phyloP scores from a whole-genome alignment of 306 rosid genomes.

The Echinosophora koreensis region DNA sequence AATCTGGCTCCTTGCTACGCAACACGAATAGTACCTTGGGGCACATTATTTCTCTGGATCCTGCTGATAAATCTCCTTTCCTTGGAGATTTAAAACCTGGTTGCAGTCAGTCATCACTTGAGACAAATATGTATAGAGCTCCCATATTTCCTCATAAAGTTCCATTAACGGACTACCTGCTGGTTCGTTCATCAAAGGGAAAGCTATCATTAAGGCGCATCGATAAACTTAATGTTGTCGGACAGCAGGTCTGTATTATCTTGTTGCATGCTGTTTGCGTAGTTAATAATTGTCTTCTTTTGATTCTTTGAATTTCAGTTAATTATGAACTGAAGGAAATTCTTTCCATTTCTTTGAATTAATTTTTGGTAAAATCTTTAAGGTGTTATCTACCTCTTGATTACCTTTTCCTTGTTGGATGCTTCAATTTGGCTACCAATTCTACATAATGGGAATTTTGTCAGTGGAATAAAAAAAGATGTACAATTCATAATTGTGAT shows the following conservation, averaged over 20 bases:
- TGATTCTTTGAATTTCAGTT: slow-evolving; percentile 20
- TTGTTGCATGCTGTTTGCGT: slow-evolving; percentile 11
- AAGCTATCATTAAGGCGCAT: slow-evolving; percentile 89
- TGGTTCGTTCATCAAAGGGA: slow-evolving; percentile 96
- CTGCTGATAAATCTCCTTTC: slow-evolving; percentile 96
- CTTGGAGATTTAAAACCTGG: slow-evolving; percentile 93
- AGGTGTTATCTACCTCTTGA: slow-evolving; percentile 21
- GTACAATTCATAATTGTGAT: neutral
- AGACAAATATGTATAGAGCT: slow-evolving; percentile 97
- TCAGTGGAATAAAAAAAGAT: neutral
- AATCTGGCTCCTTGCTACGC: slow-evolving; percentile 77
- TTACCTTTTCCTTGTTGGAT: slow-evolving; percentile 30
- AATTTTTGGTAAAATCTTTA: slow-evolving; percentile 13
- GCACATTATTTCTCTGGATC: slow-evolving; percentile 80
- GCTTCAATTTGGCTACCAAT: slow-evolving; percentile 21
- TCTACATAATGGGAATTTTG: slow-evolving; percentile 14
- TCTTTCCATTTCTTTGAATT: slow-evolving; percentile 2
- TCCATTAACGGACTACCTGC: slow-evolving; percentile 82
- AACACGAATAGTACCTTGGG: slow-evolving; percentile 73
- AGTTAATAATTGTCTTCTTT: slow-evolving; percentile 29
- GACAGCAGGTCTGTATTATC: slow-evolving; percentile 85
- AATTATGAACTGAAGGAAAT: slow-evolving; percentile 12
- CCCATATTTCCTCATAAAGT: slow-evolving; percentile 93
- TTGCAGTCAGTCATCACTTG: slow-evolving; percentile 82
- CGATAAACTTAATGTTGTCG: slow-evolving; percentile 82